Percentiles rank a stretch among this genome's conserved stretches.
phyloP scores from a whole-genome alignment of 768 basidiomycete genomes.

The Rhizopogon roseolus region DNA sequence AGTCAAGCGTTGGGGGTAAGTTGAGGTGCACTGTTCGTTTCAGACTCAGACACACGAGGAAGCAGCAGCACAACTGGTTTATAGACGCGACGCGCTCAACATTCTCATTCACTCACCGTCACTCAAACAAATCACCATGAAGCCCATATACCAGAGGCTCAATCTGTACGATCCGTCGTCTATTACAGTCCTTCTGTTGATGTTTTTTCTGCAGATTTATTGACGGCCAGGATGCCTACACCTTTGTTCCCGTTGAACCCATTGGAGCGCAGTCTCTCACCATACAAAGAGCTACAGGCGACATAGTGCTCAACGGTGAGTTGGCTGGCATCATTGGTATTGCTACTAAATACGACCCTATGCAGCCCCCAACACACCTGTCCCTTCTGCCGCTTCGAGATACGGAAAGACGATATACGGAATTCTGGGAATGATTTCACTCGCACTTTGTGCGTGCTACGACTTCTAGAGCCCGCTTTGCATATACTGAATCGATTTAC shows the following conservation, averaged over 20 bases:
- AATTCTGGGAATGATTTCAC: conserved; percentile 71
- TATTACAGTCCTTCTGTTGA: conserved; percentile 5
- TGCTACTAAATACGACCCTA: not conserved
- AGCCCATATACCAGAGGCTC: conserved; percentile 65
- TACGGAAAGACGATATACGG: conserved; percentile 68
- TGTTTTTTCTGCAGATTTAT: conserved; percentile 43
- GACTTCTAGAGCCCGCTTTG: not conserved
- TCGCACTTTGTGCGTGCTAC: conserved; percentile 58
- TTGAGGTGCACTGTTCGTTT: conserved; percentile 15
- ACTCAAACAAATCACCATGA: conserved; percentile 46
- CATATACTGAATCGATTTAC: not conserved
- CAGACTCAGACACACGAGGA: conserved; percentile 30
- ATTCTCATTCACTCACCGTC: conserved; percentile 4
- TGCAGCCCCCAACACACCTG: conserved; percentile 48
- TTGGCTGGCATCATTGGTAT: conserved; percentile 1
- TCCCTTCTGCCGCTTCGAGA: conserved; percentile 52
- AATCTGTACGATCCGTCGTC: conserved; percentile 46
- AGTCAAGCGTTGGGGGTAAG: conserved; percentile 6
- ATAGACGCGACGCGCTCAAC: conserved; percentile 11
- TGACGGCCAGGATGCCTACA: conserved; percentile 71
- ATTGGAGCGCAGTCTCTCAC: conserved; percentile 62
- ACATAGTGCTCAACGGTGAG: conserved; percentile 68
- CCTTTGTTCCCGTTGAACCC: conserved; percentile 65
- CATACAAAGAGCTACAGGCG: conserved; percentile 69
- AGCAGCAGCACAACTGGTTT: conserved; percentile 5